A percentile compares a stretch with the other conserved stretches of the same genome.
Evolutionary conservation across 2,329 filamentous ascomycete genomes (phyloP).

Genomic region (Aspergillus ibericus): DNA sequence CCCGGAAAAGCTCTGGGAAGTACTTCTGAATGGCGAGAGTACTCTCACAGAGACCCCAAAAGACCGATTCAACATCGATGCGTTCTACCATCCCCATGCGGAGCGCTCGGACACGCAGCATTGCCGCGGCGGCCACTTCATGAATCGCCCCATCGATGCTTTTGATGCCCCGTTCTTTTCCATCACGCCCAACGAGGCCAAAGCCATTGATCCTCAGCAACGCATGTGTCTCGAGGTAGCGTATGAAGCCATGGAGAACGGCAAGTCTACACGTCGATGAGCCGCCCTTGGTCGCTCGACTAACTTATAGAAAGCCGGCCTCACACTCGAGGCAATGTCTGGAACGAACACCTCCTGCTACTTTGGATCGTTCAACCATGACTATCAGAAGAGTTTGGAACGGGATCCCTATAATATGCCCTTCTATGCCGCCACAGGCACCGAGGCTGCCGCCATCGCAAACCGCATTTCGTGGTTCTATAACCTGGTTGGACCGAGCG

Average conservation of each 20-base stretch:
- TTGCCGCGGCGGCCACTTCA: conserved; percentile 11
- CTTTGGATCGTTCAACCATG: not conserved
- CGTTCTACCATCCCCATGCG: conserved; percentile 24
- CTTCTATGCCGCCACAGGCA: conserved; percentile 1
- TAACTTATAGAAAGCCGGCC: not conserved
- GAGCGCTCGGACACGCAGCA: conserved; percentile 7
- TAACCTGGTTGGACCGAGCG: conserved; percentile 15
- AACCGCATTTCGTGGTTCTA: conserved; percentile 19
- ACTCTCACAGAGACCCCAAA: conserved; percentile 17
- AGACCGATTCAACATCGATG: conserved; percentile 22
- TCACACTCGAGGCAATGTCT: not conserved
- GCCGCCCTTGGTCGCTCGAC: not conserved
- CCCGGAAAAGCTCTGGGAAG: conserved; percentile 22
- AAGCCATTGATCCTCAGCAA: conserved; percentile 27
- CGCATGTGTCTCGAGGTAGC: conserved; percentile 23
- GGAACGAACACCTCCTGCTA: not conserved
- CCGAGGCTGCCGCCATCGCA: not conserved
- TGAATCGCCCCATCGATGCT: conserved; percentile 14
- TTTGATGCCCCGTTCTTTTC: conserved; percentile 32
- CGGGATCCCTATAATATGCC: not conserved
- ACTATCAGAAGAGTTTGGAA: not conserved
- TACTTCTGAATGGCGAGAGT: conserved; percentile 16
- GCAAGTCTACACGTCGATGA: not conserved
- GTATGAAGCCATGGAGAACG: not conserved
- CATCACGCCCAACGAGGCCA: conserved; percentile 21